These are phyloP conservation scores for Elasticomyces elasticus DNA, from an alignment of 495 filamentous ascomycete genomes.

Conservation along the genomic window DNA sequence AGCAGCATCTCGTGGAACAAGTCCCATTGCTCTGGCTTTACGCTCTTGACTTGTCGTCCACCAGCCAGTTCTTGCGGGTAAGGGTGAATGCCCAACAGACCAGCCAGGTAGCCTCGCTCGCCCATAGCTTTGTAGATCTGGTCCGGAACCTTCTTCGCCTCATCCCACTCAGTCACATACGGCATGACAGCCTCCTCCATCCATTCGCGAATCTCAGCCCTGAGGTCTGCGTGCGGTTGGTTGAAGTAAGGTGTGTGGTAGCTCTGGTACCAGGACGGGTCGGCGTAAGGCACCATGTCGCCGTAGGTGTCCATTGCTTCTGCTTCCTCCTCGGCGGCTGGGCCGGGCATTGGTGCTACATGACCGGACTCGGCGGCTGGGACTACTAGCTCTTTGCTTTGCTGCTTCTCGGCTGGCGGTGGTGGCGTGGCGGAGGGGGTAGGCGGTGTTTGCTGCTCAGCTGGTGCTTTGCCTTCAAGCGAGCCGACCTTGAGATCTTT, in stretches of 20 bases:
- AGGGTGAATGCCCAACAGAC: conserved; percentile 62
- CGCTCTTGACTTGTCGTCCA: conserved; percentile 55
- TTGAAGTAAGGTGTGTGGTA: conserved; percentile 96
- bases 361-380: conserved; percentile 38
- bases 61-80: conserved; percentile 67
- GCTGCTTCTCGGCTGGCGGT: conserved; percentile 30
- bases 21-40: conserved; percentile 86
- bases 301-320: conserved; percentile 79
- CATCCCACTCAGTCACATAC: conserved; percentile 91
- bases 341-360: conserved; percentile 38
- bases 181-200: conserved; percentile 85
- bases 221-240: conserved; percentile 79
- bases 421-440: conserved; percentile 43
- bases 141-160: conserved; percentile 75
- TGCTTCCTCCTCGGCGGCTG: conserved; percentile 40
- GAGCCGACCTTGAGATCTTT: conserved; percentile 79
- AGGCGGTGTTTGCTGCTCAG: conserved; percentile 37
- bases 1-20: conserved; percentile 93
- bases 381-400: conserved; percentile 41
- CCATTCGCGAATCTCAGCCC: conserved; percentile 84
- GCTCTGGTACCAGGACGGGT: conserved; percentile 93
- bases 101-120: conserved; percentile 81
- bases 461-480: conserved; percentile 68
- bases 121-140: conserved; percentile 94
- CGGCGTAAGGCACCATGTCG: conserved; percentile 78